Base-by-base conservation (phyloP, 1,284 basidiomycete genomes). In the Boletus hoseneyae region DNA sequence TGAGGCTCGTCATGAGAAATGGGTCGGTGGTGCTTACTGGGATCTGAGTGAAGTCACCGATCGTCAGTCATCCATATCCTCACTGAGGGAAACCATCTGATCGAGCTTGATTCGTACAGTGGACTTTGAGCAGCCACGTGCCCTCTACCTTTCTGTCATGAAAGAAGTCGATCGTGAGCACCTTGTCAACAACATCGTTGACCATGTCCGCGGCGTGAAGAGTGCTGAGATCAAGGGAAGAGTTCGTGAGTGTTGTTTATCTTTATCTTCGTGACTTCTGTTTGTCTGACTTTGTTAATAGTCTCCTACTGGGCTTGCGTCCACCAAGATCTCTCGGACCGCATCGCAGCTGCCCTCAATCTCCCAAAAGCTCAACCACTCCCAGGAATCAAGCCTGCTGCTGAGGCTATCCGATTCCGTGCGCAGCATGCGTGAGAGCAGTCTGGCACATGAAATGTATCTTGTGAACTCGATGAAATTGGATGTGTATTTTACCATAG, bases 121-220 rank as follows among this genome's bases (percentile, higher is more conserved):
- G 62, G 93, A 97, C 77, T 97, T 97, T 64, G 89, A 92, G 72
- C 92, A 94, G 64, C 92, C 94, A 7, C 82, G 92, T 51, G 82
- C 76, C 13, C 74, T 97, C 40, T 96, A 84, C 80, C 64, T 70
- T 55, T 85, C 82, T 61, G 93, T 95, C 21, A 87, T 92, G 75
- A 78, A 77, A 54, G 84, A 91, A 52, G 73, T 73, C 19, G 78
- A 80, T 49, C 78, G 82, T 43, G 75, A 82, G 55, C 83, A 87
- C 58, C 85, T 88, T 59, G 79, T 95, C 59, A 64, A 77, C 65
- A 94, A 94, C 65, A 74, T 96, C 50, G 77, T 86, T 18, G 89
- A 76, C 0, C 88, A 93, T 73, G 77, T 92, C 66, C 73, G 77
- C 34, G 73, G 66, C 25, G 83, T 83, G 63, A 87, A 85, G 77